Evolutionary conservation across 768 basidiomycete species (phyloP), one percentile per base, ranked within the genome.

Genomic region (Sporobolomyces pararoseus): DNA sequence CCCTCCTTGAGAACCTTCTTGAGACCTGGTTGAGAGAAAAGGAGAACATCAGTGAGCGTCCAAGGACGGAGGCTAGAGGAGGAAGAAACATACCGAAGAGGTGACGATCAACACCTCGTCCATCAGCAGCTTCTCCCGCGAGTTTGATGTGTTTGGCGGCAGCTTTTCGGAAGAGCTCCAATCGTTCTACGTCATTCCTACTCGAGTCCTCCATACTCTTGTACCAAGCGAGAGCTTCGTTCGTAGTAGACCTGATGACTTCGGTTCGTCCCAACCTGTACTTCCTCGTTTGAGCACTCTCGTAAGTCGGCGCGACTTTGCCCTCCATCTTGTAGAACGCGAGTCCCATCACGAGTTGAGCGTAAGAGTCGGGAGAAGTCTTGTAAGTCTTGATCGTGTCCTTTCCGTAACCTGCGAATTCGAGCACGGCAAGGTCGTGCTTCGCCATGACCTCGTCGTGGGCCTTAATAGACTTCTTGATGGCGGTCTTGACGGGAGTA

Each of bases 81-180:
- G 21, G 35, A 47, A 3, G 42, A 42, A 35, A 57, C 44, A 23
- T 19, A 62, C 72, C 96, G 79, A 94, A 97, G 68, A 98, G 81
- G 80, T 99, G 96, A 39, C 95, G 84, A 80, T 98, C 95, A 27
- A 99, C 91, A 52, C 94, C 96, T 79, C 90, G 87, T 1, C 89
- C 96, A 70, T 95, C 90, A 2, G 92, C 90, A 0, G 95, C 94
- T 89, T 91, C 94, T 3, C 84, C 82, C 3, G 89, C 86, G 78
- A 97, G 97, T 79, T 89, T 84, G 74, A 90, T 82, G 80, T 99
- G 96, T 25, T 93, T 83, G n/a, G 82, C 79, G 1, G 86, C 87
- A 1, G 96, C 96, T 12, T 81, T 82, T 64, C 85, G 84, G 83
- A 96, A 91, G 39, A 92, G 83, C 44, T 79, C 79, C 3, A 85